A percentile compares a stretch with the other conserved stretches of the same genome.
These are phyloP conservation scores for Polytrichum commune DNA, from an alignment of 225 moss, liverwort and hornwort species.

Conservation along the genomic window DNA sequence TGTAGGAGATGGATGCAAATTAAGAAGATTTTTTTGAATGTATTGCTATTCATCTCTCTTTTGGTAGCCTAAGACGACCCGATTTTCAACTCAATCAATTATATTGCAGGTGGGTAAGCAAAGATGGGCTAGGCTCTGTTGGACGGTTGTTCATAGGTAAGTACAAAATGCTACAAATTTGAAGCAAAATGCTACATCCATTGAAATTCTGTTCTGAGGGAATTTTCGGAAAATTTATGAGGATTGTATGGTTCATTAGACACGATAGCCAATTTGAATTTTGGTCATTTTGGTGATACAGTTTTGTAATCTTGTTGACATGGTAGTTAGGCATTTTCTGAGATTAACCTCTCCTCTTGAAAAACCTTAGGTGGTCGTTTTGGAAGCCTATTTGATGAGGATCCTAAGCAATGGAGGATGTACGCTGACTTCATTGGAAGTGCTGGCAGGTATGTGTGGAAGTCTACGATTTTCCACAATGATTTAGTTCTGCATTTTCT, in stretches of 20 bases:
- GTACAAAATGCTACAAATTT: neutral
- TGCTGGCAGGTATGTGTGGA: slow-evolving; percentile 62
- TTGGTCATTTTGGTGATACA: too few species aligned
- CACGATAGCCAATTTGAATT: too few species aligned
- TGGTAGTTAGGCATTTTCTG: neutral
- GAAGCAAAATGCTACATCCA: too few species aligned
- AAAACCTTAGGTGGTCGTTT: slow-evolving; percentile 71
- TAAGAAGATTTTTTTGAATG: too few species aligned
- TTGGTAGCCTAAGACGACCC: too few species aligned
- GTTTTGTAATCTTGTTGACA: neutral
- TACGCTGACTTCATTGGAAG: slow-evolving; percentile 95
- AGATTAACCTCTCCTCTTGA: neutral
- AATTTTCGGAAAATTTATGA: neutral
- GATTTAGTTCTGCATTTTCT: too few species aligned
- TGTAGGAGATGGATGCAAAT: too few species aligned
- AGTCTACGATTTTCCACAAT: too few species aligned
- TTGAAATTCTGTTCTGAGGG: too few species aligned
- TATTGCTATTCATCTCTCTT: too few species aligned
- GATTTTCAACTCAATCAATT: too few species aligned
- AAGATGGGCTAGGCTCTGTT: slow-evolving; percentile 89
- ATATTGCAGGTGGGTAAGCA: slow-evolving; percentile 86
- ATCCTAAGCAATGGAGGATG: slow-evolving; percentile 99
- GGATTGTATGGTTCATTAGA: too few species aligned
- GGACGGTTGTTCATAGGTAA: slow-evolving; percentile 86
- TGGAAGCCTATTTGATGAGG: slow-evolving; percentile 94